Conservation (phyloP, 257 asterid species). For the Scutellaria minor region DNA sequence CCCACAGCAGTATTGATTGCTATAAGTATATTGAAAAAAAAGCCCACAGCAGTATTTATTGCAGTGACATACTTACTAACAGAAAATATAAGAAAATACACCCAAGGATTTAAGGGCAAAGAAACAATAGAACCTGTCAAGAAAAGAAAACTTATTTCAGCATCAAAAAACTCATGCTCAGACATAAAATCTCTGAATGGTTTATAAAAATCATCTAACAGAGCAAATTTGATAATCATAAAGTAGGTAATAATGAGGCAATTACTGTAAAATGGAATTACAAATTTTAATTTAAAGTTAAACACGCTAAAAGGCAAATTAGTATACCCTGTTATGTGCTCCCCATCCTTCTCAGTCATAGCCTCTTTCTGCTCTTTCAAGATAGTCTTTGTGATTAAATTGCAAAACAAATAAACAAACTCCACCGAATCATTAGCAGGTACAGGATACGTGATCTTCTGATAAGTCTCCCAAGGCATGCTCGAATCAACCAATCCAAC, state of each 20-base stretch:
- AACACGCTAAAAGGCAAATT: conserved; percentile 18
- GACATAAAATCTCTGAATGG: not conserved
- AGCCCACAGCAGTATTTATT: not conserved
- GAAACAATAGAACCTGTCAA: conserved; percentile 2
- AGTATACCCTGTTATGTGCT: conserved; percentile 43
- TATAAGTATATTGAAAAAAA: too few relatives aligned
- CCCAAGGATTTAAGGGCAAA: not conserved
- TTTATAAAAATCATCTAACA: conserved; percentile 11
- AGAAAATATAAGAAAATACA: conserved; percentile 8
- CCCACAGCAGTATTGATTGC: not conserved
- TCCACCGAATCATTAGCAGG: conserved; percentile 90
- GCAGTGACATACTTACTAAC: not conserved
- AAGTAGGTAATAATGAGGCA: not conserved
- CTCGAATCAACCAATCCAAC: conserved; percentile 93
- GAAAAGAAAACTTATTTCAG: not conserved
- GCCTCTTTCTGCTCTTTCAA: conserved; percentile 72
- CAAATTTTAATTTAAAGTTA: not conserved
- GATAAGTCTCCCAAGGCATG: conserved; percentile 79
- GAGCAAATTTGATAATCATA: not conserved
- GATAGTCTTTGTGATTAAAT: conserved; percentile 91
- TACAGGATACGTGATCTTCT: conserved; percentile 82
- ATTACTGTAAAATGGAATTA: conserved; percentile 13
- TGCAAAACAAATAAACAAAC: conserved; percentile 92
- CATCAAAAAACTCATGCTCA: not conserved
- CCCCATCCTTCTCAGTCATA: conserved; percentile 44